Evolutionary conservation across 257 asterid genomes (phyloP), one percentile per base, ranked within the genome.

Genomic region (Linaria vulgaris): DNA sequence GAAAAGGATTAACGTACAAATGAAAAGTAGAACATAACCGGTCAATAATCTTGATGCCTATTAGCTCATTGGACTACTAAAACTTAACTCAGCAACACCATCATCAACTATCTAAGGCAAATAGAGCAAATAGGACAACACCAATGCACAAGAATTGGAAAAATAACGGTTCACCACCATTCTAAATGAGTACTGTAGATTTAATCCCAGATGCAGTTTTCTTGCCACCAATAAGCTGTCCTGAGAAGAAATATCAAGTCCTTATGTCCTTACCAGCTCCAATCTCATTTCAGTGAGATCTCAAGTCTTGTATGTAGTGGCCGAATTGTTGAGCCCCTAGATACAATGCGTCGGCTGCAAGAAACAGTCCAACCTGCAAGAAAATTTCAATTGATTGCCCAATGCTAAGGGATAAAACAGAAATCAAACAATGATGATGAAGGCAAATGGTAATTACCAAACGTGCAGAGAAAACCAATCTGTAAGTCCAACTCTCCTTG

Each of bases 401-500:
- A 46, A 46, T 52, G 39, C 41, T 45, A 39, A 68, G 50, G 43
- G 38, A 17, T 39, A 25, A 16, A 53, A 5, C 22, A n/a, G 56
- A 20, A 7, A 6, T 0, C 31, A 58, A 66, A 39, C 19, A 54
- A 39, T 46, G 16, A 3, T 49, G 27, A 68, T 47, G 11, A 37
- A 60, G 61, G 44, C 60, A 43, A 65, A 20, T 63, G 46, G 1
- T 24, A 31, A 47, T 68, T 83, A 91, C 98, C 96, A 88, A 60
- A 73, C 98, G 98, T 19, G 89, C 97, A 27, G 97, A 74, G 81
- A 85, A 91, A 59, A 80, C 82, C 49, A 83, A 67, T 48, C 96
- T 78, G 80, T 86, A 91, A 58, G 85, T 92, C 96, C 88, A 91
- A 55, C 98, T 96, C 64, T 88, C 96, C 74, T 84, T 91, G 71